Conservation (phyloP, 257 asterid genomes). For the Craterostigma plantagineum region DNA sequence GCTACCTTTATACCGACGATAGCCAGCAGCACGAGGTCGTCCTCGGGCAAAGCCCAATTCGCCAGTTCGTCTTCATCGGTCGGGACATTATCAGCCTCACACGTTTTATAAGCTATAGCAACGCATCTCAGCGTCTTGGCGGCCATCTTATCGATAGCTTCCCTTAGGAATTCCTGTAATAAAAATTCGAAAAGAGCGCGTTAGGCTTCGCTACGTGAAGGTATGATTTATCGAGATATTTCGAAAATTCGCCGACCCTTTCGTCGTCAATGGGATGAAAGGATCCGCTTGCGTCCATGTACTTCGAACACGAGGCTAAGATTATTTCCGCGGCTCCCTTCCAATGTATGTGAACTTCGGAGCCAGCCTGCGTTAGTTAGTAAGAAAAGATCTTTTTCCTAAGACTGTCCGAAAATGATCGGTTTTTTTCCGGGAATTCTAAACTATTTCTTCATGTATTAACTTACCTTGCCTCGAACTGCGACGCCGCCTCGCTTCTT, state of each 20-base stretch:
- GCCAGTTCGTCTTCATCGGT: constrained; percentile 11
- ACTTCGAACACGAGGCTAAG: constrained; percentile 26
- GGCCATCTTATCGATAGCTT: constrained; percentile 48
- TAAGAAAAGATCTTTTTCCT: background rate
- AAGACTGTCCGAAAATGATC: no score
- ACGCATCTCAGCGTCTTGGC: constrained; percentile 55
- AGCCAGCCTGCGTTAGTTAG: constrained; percentile 17
- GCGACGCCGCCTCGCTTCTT: constrained; percentile 59
- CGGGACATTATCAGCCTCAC: constrained; percentile 6
- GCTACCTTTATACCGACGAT: constrained; percentile 38
- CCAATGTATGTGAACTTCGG: constrained; percentile 36
- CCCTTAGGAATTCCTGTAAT: background rate
- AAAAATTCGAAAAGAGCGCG: constrained; percentile 13
- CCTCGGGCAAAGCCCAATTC: constrained; percentile 12
- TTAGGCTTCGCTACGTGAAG: constrained; percentile 6
- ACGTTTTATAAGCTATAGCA: constrained; percentile 44
- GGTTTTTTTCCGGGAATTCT: no score
- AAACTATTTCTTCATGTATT: no score
- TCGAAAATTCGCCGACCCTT: constrained; percentile 48
- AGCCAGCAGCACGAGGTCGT: constrained; percentile 19
- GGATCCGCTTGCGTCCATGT: background rate
- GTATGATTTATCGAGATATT: no score
- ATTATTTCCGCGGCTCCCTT: constrained; percentile 82
- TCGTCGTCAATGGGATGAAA: constrained; percentile 27
- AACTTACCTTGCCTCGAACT: background rate